These are phyloP conservation scores for Mallotus nudiflorus DNA, from an alignment of 345 rosid genomes.

Conservation along the genomic window DNA sequence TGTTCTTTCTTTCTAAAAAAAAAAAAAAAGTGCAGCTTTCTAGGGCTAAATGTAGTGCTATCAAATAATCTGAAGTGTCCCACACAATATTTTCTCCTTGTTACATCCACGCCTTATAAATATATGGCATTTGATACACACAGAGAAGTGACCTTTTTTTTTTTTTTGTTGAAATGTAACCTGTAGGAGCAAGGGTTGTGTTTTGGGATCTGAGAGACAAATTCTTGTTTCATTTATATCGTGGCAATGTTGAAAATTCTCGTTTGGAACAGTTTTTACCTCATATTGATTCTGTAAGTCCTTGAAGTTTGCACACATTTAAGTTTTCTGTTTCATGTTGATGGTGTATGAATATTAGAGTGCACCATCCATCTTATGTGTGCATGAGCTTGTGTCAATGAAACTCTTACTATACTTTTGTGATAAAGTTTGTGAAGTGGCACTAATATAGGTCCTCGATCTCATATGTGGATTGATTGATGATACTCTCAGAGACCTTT, in stretches of 20 bases:
- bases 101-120: neutral
- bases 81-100: neutral
- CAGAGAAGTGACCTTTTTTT: conserved; percentile 12
- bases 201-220: conserved; percentile 90
- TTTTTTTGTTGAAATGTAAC: conserved; percentile 17
- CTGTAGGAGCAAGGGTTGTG: conserved; percentile 69
- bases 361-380: neutral
- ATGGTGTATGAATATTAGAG: no score
- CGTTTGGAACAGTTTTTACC: conserved; percentile 80
- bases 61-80: neutral
- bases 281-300: conserved; percentile 72
- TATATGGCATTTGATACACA: conserved; percentile 5
- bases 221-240: conserved; percentile 67
- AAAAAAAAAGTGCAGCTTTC: neutral
- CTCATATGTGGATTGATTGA: conserved; percentile 74
- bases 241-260: conserved; percentile 64
- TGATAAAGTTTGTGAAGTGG: conserved; percentile 10
- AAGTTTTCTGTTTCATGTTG: conserved; percentile 4
- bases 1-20: neutral
- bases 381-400: neutral
- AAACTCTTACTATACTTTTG: neutral
- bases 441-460: conserved; percentile 65
- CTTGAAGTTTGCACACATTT: conserved; percentile 13
- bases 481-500: conserved; percentile 70
- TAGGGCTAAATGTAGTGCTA: neutral